These are phyloP conservation scores for Salvia splendens DNA, from an alignment of 257 asterid species.

Conservation along the genomic window DNA sequence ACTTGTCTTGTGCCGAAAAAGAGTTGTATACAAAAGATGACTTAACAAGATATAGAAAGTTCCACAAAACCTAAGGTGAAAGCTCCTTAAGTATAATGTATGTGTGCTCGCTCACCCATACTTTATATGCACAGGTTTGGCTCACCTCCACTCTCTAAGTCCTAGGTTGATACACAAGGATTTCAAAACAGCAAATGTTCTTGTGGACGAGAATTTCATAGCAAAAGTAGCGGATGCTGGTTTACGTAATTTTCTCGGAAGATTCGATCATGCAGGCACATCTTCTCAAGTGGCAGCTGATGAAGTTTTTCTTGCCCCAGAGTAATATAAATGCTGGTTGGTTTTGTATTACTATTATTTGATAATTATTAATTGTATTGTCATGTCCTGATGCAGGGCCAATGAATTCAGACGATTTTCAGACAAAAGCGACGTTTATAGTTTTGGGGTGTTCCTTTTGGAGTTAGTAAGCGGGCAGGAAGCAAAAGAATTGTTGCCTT, in stretches of 20 bases:
- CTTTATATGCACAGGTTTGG: constrained; percentile 56
- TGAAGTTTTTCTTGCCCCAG: constrained; percentile 82
- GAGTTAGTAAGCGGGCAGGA: constrained; percentile 82
- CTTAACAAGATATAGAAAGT: constrained; percentile 33
- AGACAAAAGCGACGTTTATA: constrained; percentile 84
- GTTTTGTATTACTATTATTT: constrained; percentile 1
- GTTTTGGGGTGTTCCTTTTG: constrained; percentile 88
- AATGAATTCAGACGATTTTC: constrained; percentile 84
- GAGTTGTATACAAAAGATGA: constrained; percentile 34
- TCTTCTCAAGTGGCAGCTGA: constrained; percentile 68
- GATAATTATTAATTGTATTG: constrained; percentile 19
- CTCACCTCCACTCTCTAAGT: constrained; percentile 82
- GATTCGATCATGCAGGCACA: constrained; percentile 72
- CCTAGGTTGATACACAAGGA: constrained; percentile 90
- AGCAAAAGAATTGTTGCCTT: constrained; percentile 56
- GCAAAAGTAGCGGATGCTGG: constrained; percentile 97
- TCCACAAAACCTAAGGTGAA: constrained; percentile 26
- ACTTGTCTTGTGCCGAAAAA: constrained; percentile 44
- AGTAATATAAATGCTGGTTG: constrained; percentile 49
- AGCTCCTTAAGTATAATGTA: constrained; percentile 19
- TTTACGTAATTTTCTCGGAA: constrained; percentile 80
- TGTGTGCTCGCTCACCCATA: constrained; percentile 33
- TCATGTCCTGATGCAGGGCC: constrained; percentile 58
- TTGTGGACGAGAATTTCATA: constrained; percentile 84
- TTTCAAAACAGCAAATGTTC: constrained; percentile 89